Evolutionary conservation across 495 filamentous ascomycete genomes (phyloP), one percentile per base, ranked within the genome.

Genomic region (Cairneyella variabilis): DNA sequence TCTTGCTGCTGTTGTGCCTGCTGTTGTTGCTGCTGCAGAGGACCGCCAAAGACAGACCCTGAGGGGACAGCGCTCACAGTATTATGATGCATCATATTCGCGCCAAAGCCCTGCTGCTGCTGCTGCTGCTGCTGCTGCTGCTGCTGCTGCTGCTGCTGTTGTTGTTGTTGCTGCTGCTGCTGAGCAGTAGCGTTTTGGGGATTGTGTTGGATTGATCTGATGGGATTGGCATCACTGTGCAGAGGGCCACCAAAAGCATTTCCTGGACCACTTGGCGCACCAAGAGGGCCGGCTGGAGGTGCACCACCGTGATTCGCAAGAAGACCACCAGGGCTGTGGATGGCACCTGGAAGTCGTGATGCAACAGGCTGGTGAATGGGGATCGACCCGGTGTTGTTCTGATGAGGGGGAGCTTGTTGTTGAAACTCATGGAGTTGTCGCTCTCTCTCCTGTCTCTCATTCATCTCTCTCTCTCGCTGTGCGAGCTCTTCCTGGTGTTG

Each of bases 341-440:
- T 91, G 30, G 84, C 82, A 48, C 83, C 86, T 7, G 89, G 74
- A 14, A 90, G 79, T 61, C 88, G 82, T 36, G 86, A 89, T 38
- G 91, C 90, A 43, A 95, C 88, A 2, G 91, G 91, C 63, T 96
- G 91, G 64, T 96, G 91, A 60, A 96, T 80, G 23, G 88, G 88
- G 44, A 96, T 85, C 0, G 90, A 86, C 28, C 84, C 88, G 11
- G 87, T 83, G 58, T 88, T 89, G 66, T 86, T 90, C 65, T 95
- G 89, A 55, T 91, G 88, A 12, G 88, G 82, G 23, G 62, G 61
- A 46, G 68, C 62, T 22, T 70, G 67, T 42, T 73, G 76, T 48
- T 80, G 78, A 30, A 85, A 80, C 36, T 88, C 82, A 57, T 82
- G 69, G 25, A 74, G 68, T 51, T 75, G 73, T 30, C 53, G 75